Base-by-base conservation (phyloP, 192 early-diverging fungal species). In the Coemansia sp. region DNA sequence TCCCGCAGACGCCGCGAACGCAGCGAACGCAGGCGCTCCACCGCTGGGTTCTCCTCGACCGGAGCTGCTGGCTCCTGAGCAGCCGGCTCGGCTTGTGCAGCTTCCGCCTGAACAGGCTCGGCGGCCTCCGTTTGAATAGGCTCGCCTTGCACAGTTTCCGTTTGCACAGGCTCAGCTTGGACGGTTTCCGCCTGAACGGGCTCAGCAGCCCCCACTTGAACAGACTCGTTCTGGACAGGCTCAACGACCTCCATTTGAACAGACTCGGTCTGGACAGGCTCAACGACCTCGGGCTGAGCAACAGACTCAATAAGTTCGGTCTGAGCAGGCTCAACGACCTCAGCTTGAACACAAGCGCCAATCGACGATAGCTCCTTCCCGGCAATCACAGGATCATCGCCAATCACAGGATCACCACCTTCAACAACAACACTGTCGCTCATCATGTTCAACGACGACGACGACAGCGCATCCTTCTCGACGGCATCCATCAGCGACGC, bases 21-120 rank as follows among this genome's bases (percentile, higher is more conserved):
- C 27, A 76, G 56, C 11, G 71, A 67, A 18, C 65, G 65, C 0
- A 73, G 56, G 3, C 71, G 71, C 31, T 56, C 61, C 12, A 58
- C 33, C 1, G 51, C 56, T 0, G 71, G 60, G 25, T 50, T 24
- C 22, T 50, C 28, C 2, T 45, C 56, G 16, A 23, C 42, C 28
- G 42, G 2, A 12, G 31, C 48, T 28, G 48, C 16, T 28, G 47
- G 22, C 23, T 49, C 25, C 16, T n/a, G n/a, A n/a, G n/a, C n/a
- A n/a, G 25, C 24, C 0, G 19, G 22, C 1, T 23, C 28, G 22
- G 11, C 23, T 27, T 29, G 8, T 18, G 47, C 10, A 24, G 23
- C 47, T 28, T 12, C 23, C 11, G 24, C 6, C 4, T 28, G 22
- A 16, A 9, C 35, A 3, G 35, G 3, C 35, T 40, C 14, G 12